Evolutionary conservation across 1,284 basidiomycete genomes (phyloP), one percentile per base, ranked within the genome.

Genomic region (Ganoderma resinaceum): DNA sequence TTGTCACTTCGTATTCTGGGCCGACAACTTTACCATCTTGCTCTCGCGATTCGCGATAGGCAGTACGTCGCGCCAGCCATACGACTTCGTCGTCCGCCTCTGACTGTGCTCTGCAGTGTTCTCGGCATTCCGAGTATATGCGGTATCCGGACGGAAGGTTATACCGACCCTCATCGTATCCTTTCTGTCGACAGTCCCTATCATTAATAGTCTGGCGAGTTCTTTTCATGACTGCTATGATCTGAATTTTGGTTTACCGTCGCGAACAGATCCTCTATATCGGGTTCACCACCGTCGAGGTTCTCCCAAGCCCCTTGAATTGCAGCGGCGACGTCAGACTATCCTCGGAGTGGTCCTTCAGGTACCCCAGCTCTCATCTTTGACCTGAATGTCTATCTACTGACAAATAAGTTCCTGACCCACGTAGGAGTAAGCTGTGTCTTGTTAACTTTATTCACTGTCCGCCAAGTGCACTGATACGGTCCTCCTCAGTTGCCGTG

Each of bases 1-100:
- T 14, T 49, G 46, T 14, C 46, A 49, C 46, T 49, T 49, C 46
- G 46, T 49, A 12, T 49, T 49, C 26, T 49, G 46, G 46, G 46
- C 46, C 3, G 46, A 49, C 12, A 49, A 49, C 23, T 49, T 49
- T 12, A 20, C n/a, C 23, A 49, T 49, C 52, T 33, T 33, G 11
- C 52, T 55, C 31, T 55, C 52, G 52, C 52, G 46, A 23, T 49
- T 49, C 23, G 46, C 46, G 23, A 49, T 49, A 31, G 52, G 52
- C 31, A 55, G 52, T 55, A 20, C 29, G 26, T 33, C 29, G 6
- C 16, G 29, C 52, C 31, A 26, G 2, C 11, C 4, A 26, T 26
- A 12, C 23, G 26, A 26, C 26, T 23, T 26, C 23, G 23, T 26
- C 12, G 29, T 18, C 8, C 20, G 9, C 9, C 1, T 29, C 52